phyloP scores from a whole-genome alignment of 1,284 basidiomycete genomes.

The Gymnopus androsaceus region DNA sequence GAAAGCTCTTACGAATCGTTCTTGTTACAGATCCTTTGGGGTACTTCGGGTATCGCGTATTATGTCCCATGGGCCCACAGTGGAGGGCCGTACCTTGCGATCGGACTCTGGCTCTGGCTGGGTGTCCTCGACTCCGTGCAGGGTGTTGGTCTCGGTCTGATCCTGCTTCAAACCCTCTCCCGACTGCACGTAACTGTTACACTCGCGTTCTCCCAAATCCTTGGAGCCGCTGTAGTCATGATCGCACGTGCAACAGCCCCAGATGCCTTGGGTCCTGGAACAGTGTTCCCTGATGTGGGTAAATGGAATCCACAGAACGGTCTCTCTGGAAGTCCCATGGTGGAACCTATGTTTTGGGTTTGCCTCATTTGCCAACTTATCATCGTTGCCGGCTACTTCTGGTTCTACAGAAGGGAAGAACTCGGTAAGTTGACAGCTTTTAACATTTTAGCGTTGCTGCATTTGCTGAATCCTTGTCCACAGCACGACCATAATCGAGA shows the following conservation, averaged over 20 bases:
- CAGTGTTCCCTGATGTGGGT: conserved; percentile 89
- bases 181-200: conserved; percentile 92
- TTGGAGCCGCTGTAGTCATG: conserved; percentile 83
- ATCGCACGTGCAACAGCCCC: conserved; percentile 84
- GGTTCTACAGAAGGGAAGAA: conserved; percentile 92
- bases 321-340: conserved; percentile 72
- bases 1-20: conserved; percentile 8
- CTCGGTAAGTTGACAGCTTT: conserved; percentile 49
- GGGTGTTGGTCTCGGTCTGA: conserved; percentile 92
- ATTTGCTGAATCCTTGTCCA: conserved; percentile 26
- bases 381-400: conserved; percentile 90
- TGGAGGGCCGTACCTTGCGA: conserved; percentile 83
- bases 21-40: conserved; percentile 72
- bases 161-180: conserved; percentile 88
- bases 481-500: conserved; percentile 35
- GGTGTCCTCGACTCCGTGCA: conserved; percentile 91
- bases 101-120: conserved; percentile 90
- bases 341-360: conserved; percentile 83
- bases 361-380: conserved; percentile 78
- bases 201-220: conserved; percentile 83
- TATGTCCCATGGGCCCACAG: conserved; percentile 90
- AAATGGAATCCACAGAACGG: conserved; percentile 83
- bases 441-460: conserved; percentile 7
- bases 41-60: conserved; percentile 82
- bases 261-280: conserved; percentile 79